Evolutionary conservation across 2,329 filamentous ascomycete genomes (phyloP), one percentile per base, ranked within the genome.

Genomic region (Harringtonia lauricola): DNA sequence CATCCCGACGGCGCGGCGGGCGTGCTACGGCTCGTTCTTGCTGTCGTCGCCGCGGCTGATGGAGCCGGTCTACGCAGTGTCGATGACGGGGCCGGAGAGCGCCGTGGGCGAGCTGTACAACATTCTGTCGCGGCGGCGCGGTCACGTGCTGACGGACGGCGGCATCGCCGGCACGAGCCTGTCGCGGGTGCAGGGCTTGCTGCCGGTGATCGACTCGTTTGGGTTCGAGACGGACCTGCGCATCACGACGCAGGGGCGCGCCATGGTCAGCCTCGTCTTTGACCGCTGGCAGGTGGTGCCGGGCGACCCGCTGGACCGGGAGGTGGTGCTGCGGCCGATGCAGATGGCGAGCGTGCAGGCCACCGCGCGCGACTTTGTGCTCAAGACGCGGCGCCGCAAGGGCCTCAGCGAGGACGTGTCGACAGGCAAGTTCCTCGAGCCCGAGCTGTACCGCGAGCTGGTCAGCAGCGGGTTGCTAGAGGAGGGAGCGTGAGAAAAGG

Each of bases 181-280:
- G 12, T 96, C 95, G 64, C 83, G 85, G 19, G 89, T 95, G 42
- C 85, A 82, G 55, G 92, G 92, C 4, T 71, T 96, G 40, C 80
- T 98, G 44, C 92, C 92, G 10, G 92, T 96, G 47, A 95, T 98
- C 58, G 92, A 98, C 67, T 88, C 82, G 26, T 98, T 98, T 57
- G 92, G 92, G 18, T 96, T 98, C 63, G 92, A 98, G 69, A 96
- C 92, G 14, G 92, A 98, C 66, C 72, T 98, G 46, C 76, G 92
- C 49, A 96, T 96, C 58, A 89, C 95, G 64, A 95, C 90, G 0
- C 86, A 95, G 67, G 90, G 92, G 42, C 83, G 88, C 60, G 88
- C 89, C 44, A 89, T 86, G 57, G 80, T 96, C 42, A 88, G 82
- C 54, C 73, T 98, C 30, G 87, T 94, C 13, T 98, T 98, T 62